Percentiles rank a stretch among this genome's conserved stretches.
These are phyloP conservation scores for Penstemon barbatus DNA, from an alignment of 257 asterid genomes.

Conservation along the genomic window DNA sequence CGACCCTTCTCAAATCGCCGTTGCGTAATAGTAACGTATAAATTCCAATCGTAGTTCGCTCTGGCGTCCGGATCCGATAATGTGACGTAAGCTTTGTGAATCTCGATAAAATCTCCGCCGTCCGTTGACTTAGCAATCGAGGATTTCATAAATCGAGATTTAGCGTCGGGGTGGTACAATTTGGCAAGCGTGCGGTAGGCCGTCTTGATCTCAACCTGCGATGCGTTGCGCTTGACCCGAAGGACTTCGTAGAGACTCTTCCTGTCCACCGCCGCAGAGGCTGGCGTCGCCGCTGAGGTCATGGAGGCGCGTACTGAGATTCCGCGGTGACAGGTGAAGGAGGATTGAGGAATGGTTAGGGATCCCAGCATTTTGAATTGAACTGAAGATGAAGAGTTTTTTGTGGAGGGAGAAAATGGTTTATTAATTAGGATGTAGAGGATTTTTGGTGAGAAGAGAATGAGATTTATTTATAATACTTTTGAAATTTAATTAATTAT, in stretches of 20 bases:
- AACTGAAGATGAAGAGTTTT: not conserved
- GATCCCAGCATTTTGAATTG: constrained; percentile 34
- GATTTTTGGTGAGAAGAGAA: too few relatives aligned
- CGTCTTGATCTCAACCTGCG: constrained; percentile 72
- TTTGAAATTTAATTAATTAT: too few relatives aligned
- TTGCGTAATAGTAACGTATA: constrained; percentile 29
- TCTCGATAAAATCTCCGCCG: constrained; percentile 73
- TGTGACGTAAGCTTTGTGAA: constrained; percentile 70
- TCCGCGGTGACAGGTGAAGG: constrained; percentile 22
- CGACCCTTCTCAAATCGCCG: constrained; percentile 31
- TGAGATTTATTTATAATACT: too few relatives aligned
- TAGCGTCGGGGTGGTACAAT: constrained; percentile 81
- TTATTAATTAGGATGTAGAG: too few relatives aligned
- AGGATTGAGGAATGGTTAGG: constrained; percentile 26
- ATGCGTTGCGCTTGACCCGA: constrained; percentile 57
- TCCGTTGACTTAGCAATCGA: constrained; percentile 38
- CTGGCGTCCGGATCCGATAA: constrained; percentile 81
- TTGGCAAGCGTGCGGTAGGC: constrained; percentile 88
- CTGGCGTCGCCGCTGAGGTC: constrained; percentile 40
- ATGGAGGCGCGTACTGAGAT: constrained; percentile 44
- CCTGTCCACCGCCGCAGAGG: constrained; percentile 27
- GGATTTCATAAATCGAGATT: constrained; percentile 41
- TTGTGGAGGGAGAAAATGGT: not conserved
- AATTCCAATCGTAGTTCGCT: constrained; percentile 56
- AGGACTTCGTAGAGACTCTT: constrained; percentile 69